Conservation (phyloP, 2,329 filamentous ascomycete genomes). For the Xylaria sp. region DNA sequence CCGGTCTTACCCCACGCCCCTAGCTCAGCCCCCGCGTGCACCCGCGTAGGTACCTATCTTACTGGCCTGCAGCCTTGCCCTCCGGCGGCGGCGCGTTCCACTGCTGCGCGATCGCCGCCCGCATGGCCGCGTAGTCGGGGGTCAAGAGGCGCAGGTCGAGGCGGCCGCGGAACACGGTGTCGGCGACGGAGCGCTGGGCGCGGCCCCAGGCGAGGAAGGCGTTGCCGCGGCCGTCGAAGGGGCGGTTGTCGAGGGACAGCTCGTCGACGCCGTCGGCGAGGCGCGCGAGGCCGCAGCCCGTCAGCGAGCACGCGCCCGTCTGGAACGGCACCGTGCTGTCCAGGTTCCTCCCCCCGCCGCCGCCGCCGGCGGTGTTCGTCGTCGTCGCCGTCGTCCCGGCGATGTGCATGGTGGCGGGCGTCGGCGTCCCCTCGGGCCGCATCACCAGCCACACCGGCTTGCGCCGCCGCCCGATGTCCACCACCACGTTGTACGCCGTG, state of each 20-base stretch:
- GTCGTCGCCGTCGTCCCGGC: too few relatives aligned
- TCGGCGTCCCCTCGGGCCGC: neutral
- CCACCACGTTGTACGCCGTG: conserved; percentile 3
- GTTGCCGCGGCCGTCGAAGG: neutral
- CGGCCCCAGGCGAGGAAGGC: neutral
- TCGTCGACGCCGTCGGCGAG: neutral
- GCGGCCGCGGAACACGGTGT: neutral
- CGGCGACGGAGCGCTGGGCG: neutral
- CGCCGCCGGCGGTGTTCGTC: too few relatives aligned
- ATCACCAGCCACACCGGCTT: conserved; percentile 7
- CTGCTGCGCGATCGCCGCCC: too few relatives aligned
- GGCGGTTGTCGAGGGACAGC: neutral
- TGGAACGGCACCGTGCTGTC: neutral
- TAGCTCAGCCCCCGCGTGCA: too few relatives aligned
- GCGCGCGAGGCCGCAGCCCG: neutral
- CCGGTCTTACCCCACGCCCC: too few relatives aligned
- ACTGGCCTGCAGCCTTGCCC: too few relatives aligned
- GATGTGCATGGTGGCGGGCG: too few relatives aligned
- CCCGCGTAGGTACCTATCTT: too few relatives aligned
- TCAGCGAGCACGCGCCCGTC: neutral
- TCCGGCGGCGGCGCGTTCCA: too few relatives aligned
- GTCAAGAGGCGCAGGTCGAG: neutral
- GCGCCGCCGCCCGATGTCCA: neutral
- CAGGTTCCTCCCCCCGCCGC: neutral
- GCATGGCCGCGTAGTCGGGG: neutral